phyloP scores from a whole-genome alignment of 345 rosid genomes.

The Alliaria petiolata region DNA sequence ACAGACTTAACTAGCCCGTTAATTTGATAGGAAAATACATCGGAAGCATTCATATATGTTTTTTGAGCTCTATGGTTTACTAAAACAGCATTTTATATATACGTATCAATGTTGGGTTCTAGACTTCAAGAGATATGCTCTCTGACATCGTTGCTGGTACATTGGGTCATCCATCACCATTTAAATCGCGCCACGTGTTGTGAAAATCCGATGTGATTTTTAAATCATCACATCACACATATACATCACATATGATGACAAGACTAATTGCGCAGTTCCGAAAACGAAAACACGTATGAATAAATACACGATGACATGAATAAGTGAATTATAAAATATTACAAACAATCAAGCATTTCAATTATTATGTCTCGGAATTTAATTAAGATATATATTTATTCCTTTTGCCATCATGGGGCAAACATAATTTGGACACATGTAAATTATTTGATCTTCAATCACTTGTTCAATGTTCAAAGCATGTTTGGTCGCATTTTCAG shows the following conservation, averaged over 20 bases:
- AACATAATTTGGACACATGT: conserved; percentile 4
- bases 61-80: too few species aligned
- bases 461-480: not conserved
- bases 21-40: too few species aligned
- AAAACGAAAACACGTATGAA: conserved; percentile 21
- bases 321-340: not conserved
- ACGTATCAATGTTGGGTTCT: too few species aligned
- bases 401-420: conserved; percentile 17
- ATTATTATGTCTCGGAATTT: conserved; percentile 8
- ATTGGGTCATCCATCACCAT: not conserved
- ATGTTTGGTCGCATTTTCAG: conserved; percentile 21
- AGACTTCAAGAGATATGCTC: not conserved
- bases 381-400: not conserved
- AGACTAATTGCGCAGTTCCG: conserved; percentile 9
- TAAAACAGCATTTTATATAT: too few species aligned
- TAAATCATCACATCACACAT: not conserved
- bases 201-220: not conserved
- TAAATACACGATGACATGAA: conserved; percentile 5
- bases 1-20: not conserved
- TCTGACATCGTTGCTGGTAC: not conserved
- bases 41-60: too few species aligned
- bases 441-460: conserved; percentile 2
- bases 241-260: conserved; percentile 11
- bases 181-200: not conserved
- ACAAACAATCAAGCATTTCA: not conserved